Base-by-base conservation (phyloP, 2,329 filamentous ascomycete genomes). In the Macroventuria anomochaeta region DNA sequence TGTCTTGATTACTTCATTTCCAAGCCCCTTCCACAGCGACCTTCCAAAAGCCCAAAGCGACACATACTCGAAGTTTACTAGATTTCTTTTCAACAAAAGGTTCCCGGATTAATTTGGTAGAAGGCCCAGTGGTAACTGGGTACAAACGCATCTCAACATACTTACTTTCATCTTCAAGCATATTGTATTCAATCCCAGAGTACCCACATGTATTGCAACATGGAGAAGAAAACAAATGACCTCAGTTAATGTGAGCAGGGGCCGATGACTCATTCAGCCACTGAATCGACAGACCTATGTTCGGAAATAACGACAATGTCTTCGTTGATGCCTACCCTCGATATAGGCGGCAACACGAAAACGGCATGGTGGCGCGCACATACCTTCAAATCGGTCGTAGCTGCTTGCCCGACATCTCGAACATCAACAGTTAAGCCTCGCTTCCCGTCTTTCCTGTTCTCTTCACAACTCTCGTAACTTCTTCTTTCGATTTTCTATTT, bases 41-140 rank as follows among this genome's bases (percentile, higher is more conserved):
- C n/a, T n/a, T n/a, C n/a, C n/a, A n/a, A 25, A 20, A 46, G 28
- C 51, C 44, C 44, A 49, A 49, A 44, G 51, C 51, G 34, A 49
- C 44, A 48, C 11, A 40, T 11, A 11, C 6, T 12, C 23, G 29
- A 18, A 31, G 21, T 33, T 23, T 33, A 26, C 25, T 38, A 21
- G 13, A 32, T 28, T 32, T 26, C 20, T 2, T 12, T 51, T 43
- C 33, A 43, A 38, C 47, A 43, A 40, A 34, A 49, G n/a, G 21
- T 29, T 12, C 20, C 7, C 41, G 10, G 15, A n/a, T 43, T 29
- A 18, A 17, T 26, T 28, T 13, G 21, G 21, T 52, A 39, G 34
- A 34, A 7, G n/a, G 42, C 38, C 7, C n/a, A 32, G 33, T 25
- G 13, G 12, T 15, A 5, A 18, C 21, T 33, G 38, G 26, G 26